These are phyloP conservation scores for Monilinia fructigena DNA, from an alignment of 2,329 filamentous ascomycete genomes.

Conservation along the genomic window DNA sequence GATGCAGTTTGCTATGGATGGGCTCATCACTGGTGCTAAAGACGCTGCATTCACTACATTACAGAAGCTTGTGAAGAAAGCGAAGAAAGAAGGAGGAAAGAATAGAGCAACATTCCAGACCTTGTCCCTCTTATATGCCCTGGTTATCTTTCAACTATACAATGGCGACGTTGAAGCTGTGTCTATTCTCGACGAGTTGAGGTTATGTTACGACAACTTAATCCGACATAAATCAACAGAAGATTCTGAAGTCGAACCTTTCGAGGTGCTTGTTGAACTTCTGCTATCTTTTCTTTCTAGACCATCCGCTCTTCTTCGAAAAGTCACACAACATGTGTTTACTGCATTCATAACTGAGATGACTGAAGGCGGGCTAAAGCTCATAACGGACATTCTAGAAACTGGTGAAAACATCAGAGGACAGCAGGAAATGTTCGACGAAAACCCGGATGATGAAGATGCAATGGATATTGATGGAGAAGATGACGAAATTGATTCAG, in stretches of 20 bases:
- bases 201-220: conserved; percentile 68
- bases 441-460: conserved; percentile 59
- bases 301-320: conserved; percentile 78
- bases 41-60: conserved; percentile 53
- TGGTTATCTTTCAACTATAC: conserved; percentile 85
- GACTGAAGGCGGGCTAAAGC: conserved; percentile 67
- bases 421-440: conserved; percentile 81
- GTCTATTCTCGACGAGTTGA: conserved; percentile 77
- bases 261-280: conserved; percentile 80
- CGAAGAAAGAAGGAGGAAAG: conserved; percentile 40
- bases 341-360: conserved; percentile 75
- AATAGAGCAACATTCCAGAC: conserved; percentile 50
- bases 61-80: conserved; percentile 51
- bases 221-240: conserved; percentile 47
- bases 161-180: conserved; percentile 85
- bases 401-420: conserved; percentile 80
- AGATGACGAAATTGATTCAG: conserved; percentile 46
- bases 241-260: conserved; percentile 54
- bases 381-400: conserved; percentile 65
- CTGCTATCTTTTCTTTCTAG: conserved; percentile 86
- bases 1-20: conserved; percentile 55
- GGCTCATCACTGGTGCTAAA: conserved; percentile 53
- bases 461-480: conserved; percentile 42
- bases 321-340: conserved; percentile 86
- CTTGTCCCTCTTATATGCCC: conserved; percentile 76